phyloP scores from a whole-genome alignment of 225 moss, liverwort and hornwort species.

The Physcomitrellopsis africana region DNA sequence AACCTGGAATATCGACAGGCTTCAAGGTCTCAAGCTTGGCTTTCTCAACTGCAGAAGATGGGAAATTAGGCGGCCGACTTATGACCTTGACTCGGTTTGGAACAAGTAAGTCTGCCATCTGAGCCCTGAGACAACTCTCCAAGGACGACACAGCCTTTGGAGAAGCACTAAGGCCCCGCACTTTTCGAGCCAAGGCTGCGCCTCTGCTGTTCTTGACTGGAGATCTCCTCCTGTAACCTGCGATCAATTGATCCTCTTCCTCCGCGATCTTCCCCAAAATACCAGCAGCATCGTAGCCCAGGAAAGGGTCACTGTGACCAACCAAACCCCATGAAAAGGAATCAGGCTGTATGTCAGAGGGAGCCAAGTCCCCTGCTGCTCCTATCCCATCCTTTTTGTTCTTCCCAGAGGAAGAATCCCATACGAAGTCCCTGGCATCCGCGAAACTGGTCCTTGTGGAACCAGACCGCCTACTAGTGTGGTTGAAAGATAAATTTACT shows the following conservation, averaged over 20 bases:
- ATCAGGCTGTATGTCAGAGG: constrained; percentile 28
- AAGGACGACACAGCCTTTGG: constrained; percentile 84
- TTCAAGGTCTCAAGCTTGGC: constrained; percentile 23
- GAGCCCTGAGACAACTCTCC: constrained; percentile 92
- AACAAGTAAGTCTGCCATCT: constrained; percentile 48
- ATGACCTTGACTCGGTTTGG: constrained; percentile 52
- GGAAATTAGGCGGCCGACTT: constrained; percentile 61
- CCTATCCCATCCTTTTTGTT: constrained; percentile 24
- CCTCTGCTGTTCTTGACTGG: constrained; percentile 46
- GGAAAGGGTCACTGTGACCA: constrained; percentile 29
- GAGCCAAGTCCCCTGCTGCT: constrained; percentile 15
- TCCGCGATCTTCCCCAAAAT: constrained; percentile 24
- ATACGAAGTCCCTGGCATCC: constrained; percentile 34
- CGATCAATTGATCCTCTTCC: constrained; percentile 22
- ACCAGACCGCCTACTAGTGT: constrained; percentile 32
- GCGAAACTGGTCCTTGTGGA: constrained; percentile 38
- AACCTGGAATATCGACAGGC: constrained; percentile 12
- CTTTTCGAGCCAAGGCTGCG: constrained; percentile 45
- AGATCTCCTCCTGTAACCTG: constrained; percentile 35
- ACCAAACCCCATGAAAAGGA: constrained; percentile 35
- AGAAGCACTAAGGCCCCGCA: constrained; percentile 66
- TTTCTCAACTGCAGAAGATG: constrained; percentile 35
- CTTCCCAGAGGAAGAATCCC: constrained; percentile 38
- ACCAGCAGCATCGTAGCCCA: constrained; percentile 38
- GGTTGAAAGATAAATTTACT: constrained; percentile 36